These are phyloP conservation scores for Penicillium robsamsonii DNA, from an alignment of 495 filamentous ascomycete genomes.

Conservation along the genomic window DNA sequence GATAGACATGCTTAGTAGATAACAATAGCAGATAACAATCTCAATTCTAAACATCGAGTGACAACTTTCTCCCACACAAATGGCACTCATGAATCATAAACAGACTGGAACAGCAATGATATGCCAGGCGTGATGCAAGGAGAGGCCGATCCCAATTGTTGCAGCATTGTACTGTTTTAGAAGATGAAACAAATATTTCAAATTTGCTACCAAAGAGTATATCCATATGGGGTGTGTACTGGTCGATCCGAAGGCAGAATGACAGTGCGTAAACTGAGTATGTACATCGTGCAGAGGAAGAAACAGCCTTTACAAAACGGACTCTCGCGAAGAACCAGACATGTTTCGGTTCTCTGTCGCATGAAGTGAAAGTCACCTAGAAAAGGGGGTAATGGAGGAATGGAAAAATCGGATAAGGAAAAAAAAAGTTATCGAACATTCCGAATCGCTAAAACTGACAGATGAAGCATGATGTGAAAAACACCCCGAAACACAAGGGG, in stretches of 20 bases:
- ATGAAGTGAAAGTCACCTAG: neutral
- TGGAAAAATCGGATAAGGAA: neutral
- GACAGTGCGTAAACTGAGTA: neutral
- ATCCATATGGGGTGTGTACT: neutral
- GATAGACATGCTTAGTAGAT: neutral
- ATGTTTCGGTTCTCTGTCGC: neutral
- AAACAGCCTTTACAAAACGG: neutral
- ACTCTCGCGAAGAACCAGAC: neutral
- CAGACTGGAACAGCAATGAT: neutral
- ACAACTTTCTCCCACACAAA: neutral
- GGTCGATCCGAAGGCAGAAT: neutral
- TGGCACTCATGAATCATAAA: neutral
- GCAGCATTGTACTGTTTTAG: neutral
- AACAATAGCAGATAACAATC: neutral
- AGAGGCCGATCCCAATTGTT: neutral
- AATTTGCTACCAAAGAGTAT: neutral
- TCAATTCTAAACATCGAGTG: neutral
- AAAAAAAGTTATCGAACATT: neutral
- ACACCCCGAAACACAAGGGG: neutral
- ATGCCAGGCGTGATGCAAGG: neutral
- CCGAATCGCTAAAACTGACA: constrained; percentile 8
- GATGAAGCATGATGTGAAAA: neutral
- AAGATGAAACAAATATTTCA: neutral
- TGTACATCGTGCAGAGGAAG: neutral
- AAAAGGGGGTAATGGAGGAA: constrained; percentile 9